phyloP scores from a whole-genome alignment of 2,329 filamentous ascomycete genomes.

The Nothophaeocryptopus gaeumannii region DNA sequence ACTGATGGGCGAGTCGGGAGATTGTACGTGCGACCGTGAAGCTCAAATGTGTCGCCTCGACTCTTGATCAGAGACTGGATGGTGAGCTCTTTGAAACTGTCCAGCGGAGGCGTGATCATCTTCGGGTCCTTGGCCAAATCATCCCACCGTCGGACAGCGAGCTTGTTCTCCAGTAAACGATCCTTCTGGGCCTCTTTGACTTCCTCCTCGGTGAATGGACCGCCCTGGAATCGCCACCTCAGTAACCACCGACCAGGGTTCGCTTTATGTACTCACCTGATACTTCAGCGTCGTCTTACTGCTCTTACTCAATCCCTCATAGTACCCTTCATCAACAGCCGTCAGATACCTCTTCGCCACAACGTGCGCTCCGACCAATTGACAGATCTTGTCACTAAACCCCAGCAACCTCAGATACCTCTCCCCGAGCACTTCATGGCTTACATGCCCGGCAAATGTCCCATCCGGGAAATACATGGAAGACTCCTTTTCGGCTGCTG shows the following conservation, averaged over 20 bases:
- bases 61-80: constrained; percentile 13
- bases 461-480: constrained; percentile 25
- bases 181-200: constrained; percentile 33
- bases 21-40: constrained; percentile 34
- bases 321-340: constrained; percentile 35
- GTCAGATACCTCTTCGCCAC: constrained; percentile 43
- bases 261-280: constrained; percentile 26
- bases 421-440: constrained; percentile 41
- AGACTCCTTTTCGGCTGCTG: constrained; percentile 29
- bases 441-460: constrained; percentile 38
- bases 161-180: constrained; percentile 37
- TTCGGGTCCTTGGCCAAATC: constrained; percentile 36
- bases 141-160: constrained; percentile 39
- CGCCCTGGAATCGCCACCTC: constrained; percentile 26
- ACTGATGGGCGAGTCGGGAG: constrained; percentile 39
- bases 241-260: neutral
- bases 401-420: constrained; percentile 36
- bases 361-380: constrained; percentile 41
- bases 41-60: constrained; percentile 1
- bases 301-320: constrained; percentile 36
- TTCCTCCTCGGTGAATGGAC: constrained; percentile 35
- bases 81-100: constrained; percentile 17
- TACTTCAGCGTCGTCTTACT: constrained; percentile 40
- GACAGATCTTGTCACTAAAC: constrained; percentile 38
- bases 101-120: constrained; percentile 21